Evolutionary conservation across 345 rosid species (phyloP).

Genomic region (Stellera chamaejasme): DNA sequence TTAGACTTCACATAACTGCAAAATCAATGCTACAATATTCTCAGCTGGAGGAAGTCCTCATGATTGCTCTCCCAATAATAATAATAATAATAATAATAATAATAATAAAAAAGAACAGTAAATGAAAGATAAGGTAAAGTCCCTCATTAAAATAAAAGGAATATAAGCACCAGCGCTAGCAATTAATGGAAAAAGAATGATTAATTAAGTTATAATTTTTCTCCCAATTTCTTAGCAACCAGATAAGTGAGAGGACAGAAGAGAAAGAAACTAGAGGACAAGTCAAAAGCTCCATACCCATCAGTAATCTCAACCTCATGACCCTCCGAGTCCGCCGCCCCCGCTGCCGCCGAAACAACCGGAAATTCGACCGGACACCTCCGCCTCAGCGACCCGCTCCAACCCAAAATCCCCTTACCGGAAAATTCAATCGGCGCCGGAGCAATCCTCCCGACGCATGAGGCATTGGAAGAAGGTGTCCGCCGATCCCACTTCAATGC

Average conservation of each 20-base stretch:
- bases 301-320: slow-evolving; percentile 19
- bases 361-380: slow-evolving; percentile 16
- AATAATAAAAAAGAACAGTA: no score
- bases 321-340: slow-evolving; percentile 36
- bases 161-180: no score
- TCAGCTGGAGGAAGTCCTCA: no score
- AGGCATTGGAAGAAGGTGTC: slow-evolving; percentile 10
- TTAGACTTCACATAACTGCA: slow-evolving; percentile 35
- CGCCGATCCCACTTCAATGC: slow-evolving; percentile 14
- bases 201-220: not conserved
- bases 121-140: no score
- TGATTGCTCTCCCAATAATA: no score
- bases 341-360: slow-evolving; percentile 22
- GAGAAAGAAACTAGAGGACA: not conserved
- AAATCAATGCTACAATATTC: not conserved
- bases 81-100: no score
- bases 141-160: no score
- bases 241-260: slow-evolving; percentile 7
- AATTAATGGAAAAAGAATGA: not conserved
- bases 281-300: slow-evolving; percentile 8
- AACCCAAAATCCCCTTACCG: slow-evolving; percentile 13
- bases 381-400: slow-evolving; percentile 17
- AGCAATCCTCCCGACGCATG: slow-evolving; percentile 12
- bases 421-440: slow-evolving; percentile 8
- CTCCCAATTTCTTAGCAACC: slow-evolving; percentile 14